Evolutionary conservation across 1,284 basidiomycete species (phyloP).

Genomic region (Naganishia sp.): DNA sequence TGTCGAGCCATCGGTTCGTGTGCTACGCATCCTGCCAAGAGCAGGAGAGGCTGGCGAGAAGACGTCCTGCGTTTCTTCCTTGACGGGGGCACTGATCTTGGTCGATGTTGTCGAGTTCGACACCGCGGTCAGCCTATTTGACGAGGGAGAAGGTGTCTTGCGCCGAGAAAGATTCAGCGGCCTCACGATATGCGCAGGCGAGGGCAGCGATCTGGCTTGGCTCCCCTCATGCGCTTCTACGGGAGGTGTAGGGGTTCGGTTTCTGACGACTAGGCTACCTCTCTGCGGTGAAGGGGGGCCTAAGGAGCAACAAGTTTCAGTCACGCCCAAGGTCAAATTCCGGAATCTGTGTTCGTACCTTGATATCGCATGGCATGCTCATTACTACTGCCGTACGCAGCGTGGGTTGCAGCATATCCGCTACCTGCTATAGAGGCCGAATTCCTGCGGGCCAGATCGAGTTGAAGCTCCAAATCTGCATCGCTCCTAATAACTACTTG

Average conservation of each 20-base stretch:
- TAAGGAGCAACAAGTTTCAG: conserved; percentile 32
- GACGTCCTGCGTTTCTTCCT: neutral
- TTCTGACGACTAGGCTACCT: conserved; percentile 20
- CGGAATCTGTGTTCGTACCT: neutral
- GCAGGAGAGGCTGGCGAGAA: neutral
- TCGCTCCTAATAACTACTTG: conserved; percentile 8
- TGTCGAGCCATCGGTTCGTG: neutral
- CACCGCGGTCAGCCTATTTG: neutral
- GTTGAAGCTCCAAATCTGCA: conserved; percentile 25
- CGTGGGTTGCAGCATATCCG: conserved; percentile 9
- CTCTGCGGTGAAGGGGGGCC: conserved; percentile 35
- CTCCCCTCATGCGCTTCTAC: neutral
- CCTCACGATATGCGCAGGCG: neutral
- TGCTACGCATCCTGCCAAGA: conserved; percentile 5
- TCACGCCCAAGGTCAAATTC: neutral
- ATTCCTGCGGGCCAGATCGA: conserved; percentile 27
- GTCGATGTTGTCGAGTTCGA: too few species aligned
- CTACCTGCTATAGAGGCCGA: conserved; percentile 16
- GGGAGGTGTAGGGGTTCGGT: conserved; percentile 26
- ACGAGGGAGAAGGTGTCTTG: conserved; percentile 22
- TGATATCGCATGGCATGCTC: conserved; percentile 17
- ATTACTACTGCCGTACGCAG: neutral
- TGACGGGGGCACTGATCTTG: too few species aligned
- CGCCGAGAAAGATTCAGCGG: conserved; percentile 24
- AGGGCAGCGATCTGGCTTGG: neutral